These are phyloP conservation scores for Exserohilum turcica DNA, from an alignment of 2,329 filamentous ascomycete species.

Conservation along the genomic window DNA sequence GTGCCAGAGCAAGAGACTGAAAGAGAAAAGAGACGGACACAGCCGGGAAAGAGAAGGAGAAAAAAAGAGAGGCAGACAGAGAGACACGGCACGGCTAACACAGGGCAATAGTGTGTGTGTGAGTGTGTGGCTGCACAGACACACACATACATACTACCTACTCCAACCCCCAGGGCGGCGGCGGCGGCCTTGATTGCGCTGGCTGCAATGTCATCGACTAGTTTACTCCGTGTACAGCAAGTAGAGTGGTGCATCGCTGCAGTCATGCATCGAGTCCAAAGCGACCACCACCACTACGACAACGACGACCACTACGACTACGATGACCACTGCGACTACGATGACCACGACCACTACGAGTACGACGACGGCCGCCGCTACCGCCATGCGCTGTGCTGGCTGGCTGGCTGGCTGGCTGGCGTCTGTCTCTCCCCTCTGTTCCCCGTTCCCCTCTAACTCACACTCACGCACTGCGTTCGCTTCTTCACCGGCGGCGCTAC, in stretches of 20 bases:
- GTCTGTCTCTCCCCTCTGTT: background rate
- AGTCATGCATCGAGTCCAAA: conserved; percentile 17
- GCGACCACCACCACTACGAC: background rate
- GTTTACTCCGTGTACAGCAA: background rate
- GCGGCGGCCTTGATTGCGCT: background rate
- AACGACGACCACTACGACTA: too few species aligned
- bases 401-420: background rate
- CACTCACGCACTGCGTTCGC: too few species aligned
- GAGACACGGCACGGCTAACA: too few species aligned
- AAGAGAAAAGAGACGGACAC: too few species aligned
- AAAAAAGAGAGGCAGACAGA: too few species aligned
- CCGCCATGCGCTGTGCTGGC: background rate
- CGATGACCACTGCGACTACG: too few species aligned
- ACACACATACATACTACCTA: background rate
- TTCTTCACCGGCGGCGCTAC: conserved; percentile 3
- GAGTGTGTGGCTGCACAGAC: conserved; percentile 11
- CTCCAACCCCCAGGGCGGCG: too few species aligned
- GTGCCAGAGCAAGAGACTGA: conserved; percentile 28
- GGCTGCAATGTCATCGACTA: conserved; percentile 29
- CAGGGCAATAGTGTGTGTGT: too few species aligned
- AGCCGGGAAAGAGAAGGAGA: conserved; percentile 9
- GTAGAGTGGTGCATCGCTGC: conserved; percentile 15
- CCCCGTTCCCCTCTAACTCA: too few species aligned
- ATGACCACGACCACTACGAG: too few species aligned
- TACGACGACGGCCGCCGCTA: background rate